Evolutionary conservation across 768 basidiomycete species (phyloP).

Genomic region (Trametes punicea): DNA sequence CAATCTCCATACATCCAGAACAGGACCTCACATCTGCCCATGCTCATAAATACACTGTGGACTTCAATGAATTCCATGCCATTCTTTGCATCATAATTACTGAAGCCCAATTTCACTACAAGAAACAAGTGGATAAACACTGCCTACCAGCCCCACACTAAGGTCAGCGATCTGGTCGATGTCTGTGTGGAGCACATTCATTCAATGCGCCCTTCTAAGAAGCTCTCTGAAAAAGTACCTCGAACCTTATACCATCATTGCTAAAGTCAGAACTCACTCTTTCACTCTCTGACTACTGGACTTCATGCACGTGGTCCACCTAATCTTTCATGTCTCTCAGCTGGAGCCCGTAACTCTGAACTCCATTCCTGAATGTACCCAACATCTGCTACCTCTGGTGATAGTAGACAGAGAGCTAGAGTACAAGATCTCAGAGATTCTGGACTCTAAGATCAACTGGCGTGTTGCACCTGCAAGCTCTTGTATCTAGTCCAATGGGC

Average conservation of each 20-base stretch:
- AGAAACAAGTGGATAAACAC: conserved; percentile 7
- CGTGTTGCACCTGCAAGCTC: background rate
- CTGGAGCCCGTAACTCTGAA: conserved; percentile 15
- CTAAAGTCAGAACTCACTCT: conserved; percentile 19
- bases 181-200: background rate
- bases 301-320: conserved; percentile 20
- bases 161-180: background rate
- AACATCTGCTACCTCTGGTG: conserved; percentile 7
- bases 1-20: conserved; percentile 18
- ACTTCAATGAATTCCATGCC: conserved; percentile 22
- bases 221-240: conserved; percentile 24
- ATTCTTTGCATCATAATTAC: conserved; percentile 5
- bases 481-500: conserved; percentile 1
- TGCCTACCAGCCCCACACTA: background rate
- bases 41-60: conserved; percentile 22
- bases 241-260: conserved; percentile 24
- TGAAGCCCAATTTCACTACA: conserved; percentile 11
- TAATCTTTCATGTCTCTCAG: conserved; percentile 23
- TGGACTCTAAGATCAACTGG: conserved; percentile 13
- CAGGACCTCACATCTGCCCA: conserved; percentile 8
- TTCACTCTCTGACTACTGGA: conserved; percentile 24
- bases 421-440: conserved; percentile 14
- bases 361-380: conserved; percentile 8
- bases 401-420: conserved; percentile 8
- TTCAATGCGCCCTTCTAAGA: conserved; percentile 12